Percentiles rank a stretch among this genome's conserved stretches.
These are phyloP conservation scores for Fusarium marasasianum DNA, from an alignment of 2,329 filamentous ascomycete species.

Conservation along the genomic window DNA sequence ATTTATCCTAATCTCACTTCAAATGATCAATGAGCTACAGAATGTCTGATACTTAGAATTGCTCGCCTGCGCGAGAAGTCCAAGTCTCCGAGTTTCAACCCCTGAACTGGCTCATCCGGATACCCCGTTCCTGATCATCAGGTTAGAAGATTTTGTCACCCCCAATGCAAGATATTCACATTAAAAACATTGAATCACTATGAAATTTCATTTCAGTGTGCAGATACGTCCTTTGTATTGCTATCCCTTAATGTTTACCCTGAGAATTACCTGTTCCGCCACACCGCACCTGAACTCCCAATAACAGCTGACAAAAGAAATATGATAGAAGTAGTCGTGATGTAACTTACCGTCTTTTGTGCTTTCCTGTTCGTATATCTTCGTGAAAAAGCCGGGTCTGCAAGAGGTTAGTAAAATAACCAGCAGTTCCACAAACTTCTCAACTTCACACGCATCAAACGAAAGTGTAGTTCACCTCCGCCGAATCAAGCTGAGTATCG, in stretches of 20 bases:
- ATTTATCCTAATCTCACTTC: fast-evolving
- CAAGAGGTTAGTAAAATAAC: too few species aligned
- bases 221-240: neutral
- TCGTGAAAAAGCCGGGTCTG: neutral
- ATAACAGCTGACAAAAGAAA: neutral
- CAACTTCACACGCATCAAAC: neutral
- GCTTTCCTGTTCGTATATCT: fast-evolving
- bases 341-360: neutral
- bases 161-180: fast-evolving
- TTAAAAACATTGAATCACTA: fast-evolving
- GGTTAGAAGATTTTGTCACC: too few species aligned
- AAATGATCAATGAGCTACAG: fast-evolving
- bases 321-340: neutral
- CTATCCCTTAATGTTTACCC: neutral
- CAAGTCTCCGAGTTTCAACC: neutral
- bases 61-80: neutral
- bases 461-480: neutral
- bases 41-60: fast-evolving
- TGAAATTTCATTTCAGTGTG: fast-evolving
- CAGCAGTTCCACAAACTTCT: neutral
- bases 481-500: neutral
- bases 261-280: neutral
- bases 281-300: neutral
- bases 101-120: neutral
- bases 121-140: neutral